Evolutionary conservation across 2,329 filamentous ascomycete species (phyloP), one percentile per base, ranked within the genome.

Genomic region (Aureobasidium sp.): DNA sequence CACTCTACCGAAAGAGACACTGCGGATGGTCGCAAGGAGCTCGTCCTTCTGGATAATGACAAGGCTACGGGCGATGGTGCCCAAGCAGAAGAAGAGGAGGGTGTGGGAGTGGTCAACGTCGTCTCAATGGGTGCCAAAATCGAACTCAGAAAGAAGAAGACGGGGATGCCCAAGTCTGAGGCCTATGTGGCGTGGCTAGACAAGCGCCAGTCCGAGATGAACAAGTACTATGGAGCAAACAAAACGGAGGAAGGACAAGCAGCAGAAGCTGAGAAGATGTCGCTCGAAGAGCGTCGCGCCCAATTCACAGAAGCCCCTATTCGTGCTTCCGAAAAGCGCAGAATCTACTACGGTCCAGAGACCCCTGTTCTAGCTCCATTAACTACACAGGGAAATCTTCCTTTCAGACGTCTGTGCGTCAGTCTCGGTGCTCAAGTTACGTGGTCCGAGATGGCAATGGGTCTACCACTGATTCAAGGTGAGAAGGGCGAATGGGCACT

Each of bases 391-490:
- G 94, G 94, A 50, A 99, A 99, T 70, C 81, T 97, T 52, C 94
- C 94, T 0, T 99, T 96, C 79, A 87, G 94, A 62, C 85, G 94
- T 55, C 84, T 99, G 34, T 97, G 92, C 71, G 87, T 91, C 13
- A 88, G 92, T 61, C 82, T 97, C 27, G 94, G 94, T 39, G 92
- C 92, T 32, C 89, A 97, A 71, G 81, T 96, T 53, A 99, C 94
- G 0, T 99, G 96, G 79, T 97, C 93, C 0, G 94, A 99, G 76
- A 99, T 99, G 94, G 94, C 93, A 4, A 89, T 99, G 83, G 87
- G 90, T 32, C 79, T 96, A 74, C 92, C 93, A 10, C 77, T 99
- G 46, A 82, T 99, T 6, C 92, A 97, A 74, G 94, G 94, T 39
- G 85, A 89, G 66, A 95, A 93, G 76, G 82, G 87, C 1, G 94